Evolutionary conservation across 805 yeast species (phyloP).

Genomic region (Candida tallmaniae): DNA sequence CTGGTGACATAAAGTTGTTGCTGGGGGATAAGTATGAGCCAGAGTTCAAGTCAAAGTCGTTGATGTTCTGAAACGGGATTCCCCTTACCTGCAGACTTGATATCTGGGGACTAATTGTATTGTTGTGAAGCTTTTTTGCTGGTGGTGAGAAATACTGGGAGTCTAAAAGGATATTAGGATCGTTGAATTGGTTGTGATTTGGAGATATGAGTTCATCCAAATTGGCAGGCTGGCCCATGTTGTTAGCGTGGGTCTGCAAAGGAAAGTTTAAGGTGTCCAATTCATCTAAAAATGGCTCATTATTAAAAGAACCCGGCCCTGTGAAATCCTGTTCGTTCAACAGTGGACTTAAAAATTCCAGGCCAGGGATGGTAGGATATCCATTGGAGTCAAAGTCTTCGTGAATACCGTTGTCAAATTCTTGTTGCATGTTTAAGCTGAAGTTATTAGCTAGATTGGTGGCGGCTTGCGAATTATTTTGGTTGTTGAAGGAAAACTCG

Average conservation of each 20-base stretch:
- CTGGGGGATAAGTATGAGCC: conserved; percentile 35
- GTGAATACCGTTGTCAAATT: conserved; percentile 3
- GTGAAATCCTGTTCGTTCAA: conserved; percentile 5
- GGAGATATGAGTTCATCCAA: conserved; percentile 39
- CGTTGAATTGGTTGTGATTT: conserved; percentile 9
- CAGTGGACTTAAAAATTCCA: conserved; percentile 12
- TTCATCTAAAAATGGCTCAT: conserved; percentile 31
- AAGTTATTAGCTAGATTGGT: conserved; percentile 10
- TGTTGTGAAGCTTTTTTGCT: conserved; percentile 14
- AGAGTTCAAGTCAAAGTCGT: conserved; percentile 18
- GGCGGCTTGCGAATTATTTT: conserved; percentile 3
- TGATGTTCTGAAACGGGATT: conserved; percentile 17
- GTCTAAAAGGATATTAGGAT: conserved; percentile 19
- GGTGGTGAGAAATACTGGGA: conserved; percentile 42
- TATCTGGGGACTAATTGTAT: conserved; percentile 26
- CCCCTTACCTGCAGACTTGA: conserved; percentile 31
- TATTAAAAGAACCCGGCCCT: conserved; percentile 8
- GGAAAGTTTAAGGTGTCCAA: conserved; percentile 16
- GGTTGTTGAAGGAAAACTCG: neutral
- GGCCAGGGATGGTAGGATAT: conserved; percentile 12
- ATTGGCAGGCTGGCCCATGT: conserved; percentile 15
- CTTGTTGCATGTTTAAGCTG: conserved; percentile 13
- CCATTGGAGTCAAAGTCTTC: conserved; percentile 6
- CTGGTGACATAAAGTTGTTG: conserved; percentile 29
- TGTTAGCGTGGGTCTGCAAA: conserved; percentile 9